Percentiles rank a stretch among this genome's conserved stretches.
Conservation (phyloP, 2,329 filamentous ascomycete genomes). For the Cercospora zeina region DNA sequence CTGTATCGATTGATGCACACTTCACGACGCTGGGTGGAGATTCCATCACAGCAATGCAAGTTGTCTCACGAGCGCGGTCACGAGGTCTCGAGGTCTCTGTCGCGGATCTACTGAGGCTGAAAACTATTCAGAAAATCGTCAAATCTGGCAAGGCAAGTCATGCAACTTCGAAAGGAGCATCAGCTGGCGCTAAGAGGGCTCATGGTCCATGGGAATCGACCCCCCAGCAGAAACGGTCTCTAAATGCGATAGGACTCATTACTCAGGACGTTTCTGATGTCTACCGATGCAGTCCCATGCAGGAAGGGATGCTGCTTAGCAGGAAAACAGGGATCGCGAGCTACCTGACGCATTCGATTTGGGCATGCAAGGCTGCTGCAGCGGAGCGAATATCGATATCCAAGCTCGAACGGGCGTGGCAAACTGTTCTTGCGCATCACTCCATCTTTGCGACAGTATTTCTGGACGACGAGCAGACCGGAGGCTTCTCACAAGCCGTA, state of each 20-base stretch:
- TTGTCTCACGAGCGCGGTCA: conserved; percentile 35
- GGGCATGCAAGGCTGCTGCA: neutral
- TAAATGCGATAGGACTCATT: neutral
- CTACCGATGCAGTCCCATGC: conserved; percentile 5
- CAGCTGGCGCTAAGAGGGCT: neutral
- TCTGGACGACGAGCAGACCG: conserved; percentile 34
- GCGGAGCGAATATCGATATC: neutral
- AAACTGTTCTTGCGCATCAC: conserved; percentile 1
- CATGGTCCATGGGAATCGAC: neutral
- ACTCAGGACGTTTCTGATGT: neutral
- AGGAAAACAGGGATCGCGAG: conserved; percentile 2
- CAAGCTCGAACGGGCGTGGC: neutral
- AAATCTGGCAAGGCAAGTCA: neutral
- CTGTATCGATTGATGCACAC: conserved; percentile 37
- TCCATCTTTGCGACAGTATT: conserved; percentile 13
- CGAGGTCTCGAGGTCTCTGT: neutral
- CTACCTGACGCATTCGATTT: conserved; percentile 6
- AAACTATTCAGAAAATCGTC: neutral
- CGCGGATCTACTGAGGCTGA: neutral
- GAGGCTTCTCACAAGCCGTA: conserved; percentile 38
- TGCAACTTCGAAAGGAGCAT: neutral
- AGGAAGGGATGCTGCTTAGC: conserved; percentile 9
- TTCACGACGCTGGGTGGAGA: conserved; percentile 52
- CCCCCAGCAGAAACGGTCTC: neutral
- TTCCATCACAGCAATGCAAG: conserved; percentile 49